Conservation (phyloP, 345 rosid genomes). For the Eucalyptus cladocalyx region DNA sequence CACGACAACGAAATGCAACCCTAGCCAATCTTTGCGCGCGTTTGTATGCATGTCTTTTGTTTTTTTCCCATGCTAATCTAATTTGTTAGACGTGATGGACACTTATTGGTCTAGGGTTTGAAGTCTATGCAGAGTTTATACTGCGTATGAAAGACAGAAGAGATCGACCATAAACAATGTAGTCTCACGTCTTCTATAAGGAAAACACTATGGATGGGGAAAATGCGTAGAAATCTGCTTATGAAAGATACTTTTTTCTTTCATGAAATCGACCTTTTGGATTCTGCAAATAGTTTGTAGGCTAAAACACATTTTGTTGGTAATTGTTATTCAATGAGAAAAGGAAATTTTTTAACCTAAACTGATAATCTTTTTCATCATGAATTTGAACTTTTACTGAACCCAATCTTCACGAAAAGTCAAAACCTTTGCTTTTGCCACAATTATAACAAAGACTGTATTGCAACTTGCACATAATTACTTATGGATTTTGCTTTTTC, state of each 20-base stretch:
- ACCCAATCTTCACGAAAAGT: neutral
- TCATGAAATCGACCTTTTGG: neutral
- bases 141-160: neutral
- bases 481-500: neutral
- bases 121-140: neutral
- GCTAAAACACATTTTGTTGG: accelerated
- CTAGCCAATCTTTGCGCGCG: neutral
- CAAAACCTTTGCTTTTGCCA: accelerated
- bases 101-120: neutral
- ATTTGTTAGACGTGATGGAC: neutral
- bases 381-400: neutral
- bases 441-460: accelerated
- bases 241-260: neutral
- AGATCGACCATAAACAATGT: neutral
- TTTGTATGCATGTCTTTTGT: neutral
- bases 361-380: neutral
- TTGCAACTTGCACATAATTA: accelerated
- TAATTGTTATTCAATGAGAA: accelerated
- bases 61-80: neutral
- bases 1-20: neutral
- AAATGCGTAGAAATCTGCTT: neutral
- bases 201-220: neutral
- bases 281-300: neutral
- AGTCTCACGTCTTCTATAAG: neutral
- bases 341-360: accelerated